Conservation (phyloP, 768 basidiomycete genomes). For the Sarcomyxa edulis region DNA sequence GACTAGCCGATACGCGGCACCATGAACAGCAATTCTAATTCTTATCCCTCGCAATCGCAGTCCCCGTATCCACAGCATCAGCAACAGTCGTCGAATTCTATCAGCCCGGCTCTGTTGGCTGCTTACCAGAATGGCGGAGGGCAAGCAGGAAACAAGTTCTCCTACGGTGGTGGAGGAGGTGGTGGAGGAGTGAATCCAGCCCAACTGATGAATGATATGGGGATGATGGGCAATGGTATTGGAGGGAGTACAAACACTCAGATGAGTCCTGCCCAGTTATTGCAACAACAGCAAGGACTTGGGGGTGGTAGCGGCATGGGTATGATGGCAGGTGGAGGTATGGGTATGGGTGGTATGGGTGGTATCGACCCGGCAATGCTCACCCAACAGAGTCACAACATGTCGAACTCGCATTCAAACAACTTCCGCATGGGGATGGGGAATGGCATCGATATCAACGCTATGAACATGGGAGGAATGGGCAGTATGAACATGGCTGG, state of each 20-base stretch:
- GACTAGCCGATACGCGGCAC: not conserved
- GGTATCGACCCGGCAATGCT: constrained; percentile 11
- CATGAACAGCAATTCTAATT: constrained; percentile 14
- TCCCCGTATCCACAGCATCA: constrained; percentile 4
- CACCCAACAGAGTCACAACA: constrained; percentile 3
- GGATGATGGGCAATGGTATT: constrained; percentile 2
- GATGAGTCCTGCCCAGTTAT: constrained; percentile 30
- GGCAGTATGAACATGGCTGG: not conserved
- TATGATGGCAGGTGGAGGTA: constrained; percentile 14
- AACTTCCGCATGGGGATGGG: constrained; percentile 5
- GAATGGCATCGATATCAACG: constrained; percentile 7
- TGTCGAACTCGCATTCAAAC: not conserved
- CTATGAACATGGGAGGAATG: constrained; percentile 8
- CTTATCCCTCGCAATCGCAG: constrained; percentile 12
- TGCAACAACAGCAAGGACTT: constrained; percentile 23
- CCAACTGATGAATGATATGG: constrained; percentile 11
- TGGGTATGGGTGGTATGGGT: constrained; percentile 14
- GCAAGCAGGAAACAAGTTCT: not conserved
- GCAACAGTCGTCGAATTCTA: constrained; percentile 11
- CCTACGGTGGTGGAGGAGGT: not conserved
- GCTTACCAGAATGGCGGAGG: constrained; percentile 18
- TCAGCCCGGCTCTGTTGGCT: constrained; percentile 28
- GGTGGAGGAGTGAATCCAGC: not conserved
- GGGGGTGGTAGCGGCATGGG: constrained; percentile 7
- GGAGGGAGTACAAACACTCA: constrained; percentile 4